These are phyloP conservation scores for Penicillium angulare DNA, from an alignment of 495 filamentous ascomycete genomes.

Conservation along the genomic window DNA sequence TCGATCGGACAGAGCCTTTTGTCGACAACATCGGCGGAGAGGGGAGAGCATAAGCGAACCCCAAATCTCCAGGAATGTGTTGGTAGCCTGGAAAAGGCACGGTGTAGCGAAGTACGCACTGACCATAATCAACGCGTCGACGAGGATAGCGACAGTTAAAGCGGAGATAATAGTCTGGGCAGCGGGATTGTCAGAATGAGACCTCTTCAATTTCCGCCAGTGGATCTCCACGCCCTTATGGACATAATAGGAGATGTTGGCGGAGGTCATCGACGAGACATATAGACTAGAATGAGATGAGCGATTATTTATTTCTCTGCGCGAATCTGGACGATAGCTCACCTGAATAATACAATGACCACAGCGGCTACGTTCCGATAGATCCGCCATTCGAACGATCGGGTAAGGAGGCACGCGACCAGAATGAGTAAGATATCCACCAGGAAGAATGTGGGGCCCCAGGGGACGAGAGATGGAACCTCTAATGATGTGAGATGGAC, in stretches of 20 bases:
- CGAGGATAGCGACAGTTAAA: conserved; percentile 2
- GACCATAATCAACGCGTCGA: conserved; percentile 1
- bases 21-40: neutral
- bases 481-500: conserved; percentile 16
- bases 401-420: conserved; percentile 15
- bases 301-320: neutral
- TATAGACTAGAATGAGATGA: conserved; percentile 4
- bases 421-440: conserved; percentile 22
- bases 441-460: conserved; percentile 26
- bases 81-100: conserved; percentile 7
- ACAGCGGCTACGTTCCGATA: conserved; percentile 7
- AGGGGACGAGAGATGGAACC: conserved; percentile 7
- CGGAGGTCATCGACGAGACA: conserved; percentile 4
- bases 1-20: neutral
- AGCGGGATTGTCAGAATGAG: conserved; percentile 3
- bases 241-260: conserved; percentile 15
- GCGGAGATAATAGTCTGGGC: conserved; percentile 2
- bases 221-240: conserved; percentile 14
- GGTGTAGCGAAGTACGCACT: conserved; percentile 13
- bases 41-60: conserved; percentile 3
- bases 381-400: conserved; percentile 4
- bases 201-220: conserved; percentile 7
- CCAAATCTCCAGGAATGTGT: conserved; percentile 7
- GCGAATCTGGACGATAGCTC: neutral
- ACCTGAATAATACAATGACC: conserved; percentile 7